These are phyloP conservation scores for Colletotrichum brevisporum DNA, from an alignment of 2,329 filamentous ascomycete genomes.

Conservation along the genomic window DNA sequence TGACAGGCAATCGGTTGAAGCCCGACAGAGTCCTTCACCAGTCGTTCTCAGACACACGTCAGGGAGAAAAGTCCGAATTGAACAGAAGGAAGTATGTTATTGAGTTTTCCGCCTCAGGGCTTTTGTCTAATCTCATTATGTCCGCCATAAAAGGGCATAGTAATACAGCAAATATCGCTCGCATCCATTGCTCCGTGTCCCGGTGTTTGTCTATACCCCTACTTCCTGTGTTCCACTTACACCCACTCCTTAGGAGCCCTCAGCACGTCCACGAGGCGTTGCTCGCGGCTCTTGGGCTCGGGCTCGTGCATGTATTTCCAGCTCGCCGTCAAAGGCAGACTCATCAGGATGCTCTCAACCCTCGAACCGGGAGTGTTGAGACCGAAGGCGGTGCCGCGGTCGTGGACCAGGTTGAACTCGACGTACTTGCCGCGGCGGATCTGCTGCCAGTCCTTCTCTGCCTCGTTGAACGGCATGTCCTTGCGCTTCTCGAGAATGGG, in stretches of 20 bases:
- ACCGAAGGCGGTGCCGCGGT: slow-evolving; percentile 94
- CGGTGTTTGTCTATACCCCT: slow-evolving; percentile 13
- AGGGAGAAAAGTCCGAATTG: not conserved
- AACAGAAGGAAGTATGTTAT: slow-evolving; percentile 28
- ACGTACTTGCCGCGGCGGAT: slow-evolving; percentile 94
- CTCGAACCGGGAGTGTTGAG: slow-evolving; percentile 92
- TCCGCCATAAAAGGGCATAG: slow-evolving; percentile 30
- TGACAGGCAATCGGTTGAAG: too few species aligned
- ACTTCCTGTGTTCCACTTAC: slow-evolving; percentile 49
- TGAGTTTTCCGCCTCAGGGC: slow-evolving; percentile 37
- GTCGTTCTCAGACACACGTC: too few species aligned
- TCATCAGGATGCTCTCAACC: slow-evolving; percentile 98
- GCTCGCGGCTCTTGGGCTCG: slow-evolving; percentile 81
- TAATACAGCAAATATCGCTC: slow-evolving; percentile 35
- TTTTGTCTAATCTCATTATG: slow-evolving; percentile 41
- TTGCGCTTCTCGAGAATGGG: slow-evolving; percentile 91
- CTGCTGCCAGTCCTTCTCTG: slow-evolving; percentile 97
- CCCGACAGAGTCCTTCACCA: too few species aligned
- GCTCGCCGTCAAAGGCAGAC: slow-evolving; percentile 89
- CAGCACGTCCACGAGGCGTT: slow-evolving; percentile 81
- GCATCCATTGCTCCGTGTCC: slow-evolving; percentile 23
- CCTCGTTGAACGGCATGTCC: slow-evolving; percentile 88
- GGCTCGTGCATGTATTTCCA: slow-evolving; percentile 98
- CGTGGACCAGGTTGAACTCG: slow-evolving; percentile 98
- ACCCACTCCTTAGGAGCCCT: slow-evolving; percentile 78